Evolutionary conservation across 768 basidiomycete species (phyloP).

Genomic region (Pulveroboletus frians): DNA sequence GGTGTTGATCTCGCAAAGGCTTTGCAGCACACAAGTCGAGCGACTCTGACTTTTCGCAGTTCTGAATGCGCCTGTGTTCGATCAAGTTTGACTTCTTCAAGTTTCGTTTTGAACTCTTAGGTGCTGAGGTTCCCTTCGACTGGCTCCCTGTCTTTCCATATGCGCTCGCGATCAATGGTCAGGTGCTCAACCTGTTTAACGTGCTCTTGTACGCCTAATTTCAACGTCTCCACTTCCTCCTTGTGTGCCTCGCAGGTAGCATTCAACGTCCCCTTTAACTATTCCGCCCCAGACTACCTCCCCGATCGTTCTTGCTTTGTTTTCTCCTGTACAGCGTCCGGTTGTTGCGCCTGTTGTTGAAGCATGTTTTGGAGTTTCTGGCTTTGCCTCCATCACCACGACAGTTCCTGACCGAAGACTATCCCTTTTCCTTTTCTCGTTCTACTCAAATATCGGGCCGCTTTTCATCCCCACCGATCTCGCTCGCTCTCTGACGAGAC

Average conservation of each 20-base stretch:
- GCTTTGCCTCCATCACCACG: slow-evolving; percentile 5
- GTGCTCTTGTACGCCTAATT: slow-evolving; percentile 17
- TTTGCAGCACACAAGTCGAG: slow-evolving; percentile 16
- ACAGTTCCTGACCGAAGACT: too few species aligned
- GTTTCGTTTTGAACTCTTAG: slow-evolving; percentile 11
- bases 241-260: slow-evolving; percentile 1
- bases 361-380: slow-evolving; percentile 19
- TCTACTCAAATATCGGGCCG: too few species aligned
- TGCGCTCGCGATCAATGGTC: slow-evolving; percentile 21
- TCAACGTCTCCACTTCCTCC: slow-evolving; percentile 15
- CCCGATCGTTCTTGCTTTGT: slow-evolving; percentile 8
- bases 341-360: slow-evolving; percentile 17
- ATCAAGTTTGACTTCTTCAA: slow-evolving; percentile 25
- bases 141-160: slow-evolving; percentile 20
- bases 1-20: slow-evolving; percentile 11
- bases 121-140: slow-evolving; percentile 5
- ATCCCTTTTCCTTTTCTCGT: too few species aligned
- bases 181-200: slow-evolving; percentile 16
- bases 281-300: slow-evolving; percentile 8
- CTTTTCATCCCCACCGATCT: too few species aligned
- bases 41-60: slow-evolving; percentile 12
- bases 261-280: slow-evolving; percentile 11
- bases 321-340: slow-evolving; percentile 5
- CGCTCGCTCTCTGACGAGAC: too few species aligned
- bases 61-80: slow-evolving; percentile 19